Percentiles rank a stretch among this genome's conserved stretches.
Evolutionary conservation across 306 rosid species (phyloP).

Genomic region (Glycine tomentella): DNA sequence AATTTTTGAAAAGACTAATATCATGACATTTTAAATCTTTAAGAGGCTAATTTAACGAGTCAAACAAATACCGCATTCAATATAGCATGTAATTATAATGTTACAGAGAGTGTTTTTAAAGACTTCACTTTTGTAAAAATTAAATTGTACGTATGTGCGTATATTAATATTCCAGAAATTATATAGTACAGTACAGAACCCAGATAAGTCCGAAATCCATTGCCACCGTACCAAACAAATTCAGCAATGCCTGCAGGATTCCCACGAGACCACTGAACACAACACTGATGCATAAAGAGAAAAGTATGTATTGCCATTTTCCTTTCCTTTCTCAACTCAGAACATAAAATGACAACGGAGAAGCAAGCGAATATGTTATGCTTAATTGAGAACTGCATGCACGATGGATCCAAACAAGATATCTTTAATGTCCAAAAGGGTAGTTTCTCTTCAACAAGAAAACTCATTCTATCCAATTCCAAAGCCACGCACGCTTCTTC

Average conservation of each 20-base stretch:
- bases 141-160: background rate
- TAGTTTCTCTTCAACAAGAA: conserved; percentile 33
- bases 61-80: no score
- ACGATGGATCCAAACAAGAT: no score
- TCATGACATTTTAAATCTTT: no score
- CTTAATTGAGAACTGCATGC: no score
- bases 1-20: no score
- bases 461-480: conserved; percentile 36
- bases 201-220: conserved; percentile 22
- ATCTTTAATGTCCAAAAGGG: conserved; percentile 31
- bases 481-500: no score
- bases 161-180: background rate
- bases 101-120: no score
- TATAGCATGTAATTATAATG: no score
- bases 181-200: background rate
- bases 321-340: conserved; percentile 11
- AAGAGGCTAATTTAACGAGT: no score
- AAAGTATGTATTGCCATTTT: conserved; percentile 20
- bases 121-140: no score
- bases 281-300: background rate
- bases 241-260: conserved; percentile 44
- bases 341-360: conserved; percentile 12
- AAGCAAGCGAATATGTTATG: no score
- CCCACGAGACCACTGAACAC: conserved; percentile 39
- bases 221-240: no score